Conservation (phyloP, 2,329 filamentous ascomycete species). For the Corinectria fuckeliana region DNA sequence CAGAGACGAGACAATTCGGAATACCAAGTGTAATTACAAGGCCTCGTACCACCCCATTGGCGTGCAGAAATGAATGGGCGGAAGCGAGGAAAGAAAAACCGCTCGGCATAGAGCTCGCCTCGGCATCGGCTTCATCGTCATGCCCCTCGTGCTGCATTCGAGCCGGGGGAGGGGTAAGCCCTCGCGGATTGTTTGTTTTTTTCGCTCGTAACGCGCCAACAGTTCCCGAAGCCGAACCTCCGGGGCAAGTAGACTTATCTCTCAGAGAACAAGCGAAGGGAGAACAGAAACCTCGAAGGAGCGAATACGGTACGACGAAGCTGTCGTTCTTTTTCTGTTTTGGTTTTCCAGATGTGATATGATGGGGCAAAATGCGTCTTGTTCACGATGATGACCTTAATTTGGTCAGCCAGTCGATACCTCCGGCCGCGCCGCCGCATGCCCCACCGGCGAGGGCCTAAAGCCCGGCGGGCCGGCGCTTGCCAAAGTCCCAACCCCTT, state of each 20-base stretch:
- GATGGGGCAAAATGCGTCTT: conserved; percentile 2
- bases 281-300: background rate
- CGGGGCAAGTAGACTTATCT: background rate
- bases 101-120: background rate
- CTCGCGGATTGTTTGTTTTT: no score
- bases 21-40: conserved; percentile 12
- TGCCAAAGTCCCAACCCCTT: conserved; percentile 1
- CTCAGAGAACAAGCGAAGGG: background rate
- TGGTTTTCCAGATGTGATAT: background rate
- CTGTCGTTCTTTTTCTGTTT: background rate
- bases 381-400: background rate
- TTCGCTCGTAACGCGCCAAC: background rate
- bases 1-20: conserved; percentile 12
- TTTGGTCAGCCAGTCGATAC: background rate
- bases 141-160: background rate
- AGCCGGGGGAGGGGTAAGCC: background rate
- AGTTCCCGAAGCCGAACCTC: background rate
- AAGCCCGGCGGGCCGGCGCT: conserved; percentile 5
- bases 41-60: background rate
- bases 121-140: background rate
- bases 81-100: background rate
- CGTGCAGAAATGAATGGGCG: conserved; percentile 5
- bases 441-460: conserved; percentile 1
- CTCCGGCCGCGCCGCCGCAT: background rate
- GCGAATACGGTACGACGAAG: background rate